Evolutionary conservation across 768 basidiomycete genomes (phyloP), one percentile per base, ranked within the genome.

Genomic region (Nidularia pulvinata): DNA sequence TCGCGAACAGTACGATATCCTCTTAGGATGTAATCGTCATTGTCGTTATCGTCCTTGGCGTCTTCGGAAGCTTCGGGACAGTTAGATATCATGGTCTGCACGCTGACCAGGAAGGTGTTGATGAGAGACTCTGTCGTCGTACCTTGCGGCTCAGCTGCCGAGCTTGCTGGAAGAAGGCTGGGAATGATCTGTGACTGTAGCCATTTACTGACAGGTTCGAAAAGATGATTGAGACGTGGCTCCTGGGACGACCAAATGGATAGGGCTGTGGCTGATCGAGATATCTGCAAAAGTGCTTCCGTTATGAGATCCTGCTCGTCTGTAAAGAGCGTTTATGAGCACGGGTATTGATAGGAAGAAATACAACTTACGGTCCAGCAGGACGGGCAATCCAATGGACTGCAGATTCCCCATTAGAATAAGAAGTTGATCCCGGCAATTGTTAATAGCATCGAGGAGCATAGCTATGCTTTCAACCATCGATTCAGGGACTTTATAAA

Each of bases 91-190:
- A 92, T 61, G 19, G 76, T 69, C 61, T 95, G 93, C 19, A 88
- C 78, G 33, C 75, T 76, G 33, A 91, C 66, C 19, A 96, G 78
- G 46, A 93, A 70, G 1, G 75, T 64, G 57, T 88, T 81, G 59
- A 95, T 80, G 51, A 89, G 61, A 3, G 57, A 33, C 50, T 82
- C 76, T 1, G 71, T 62, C 48, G 61, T 59, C 22, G 67, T 50
- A 33, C 42, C 36, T 16, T 57, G 36, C n/a, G 52, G 60, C 57
- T 55, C 54, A 54, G 45, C 22, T 46, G 44, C 10, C 19, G 50
- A 22, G 13, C 16, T 25, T n/a, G 30, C 16, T 32, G 46, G 53
- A 35, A 49, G 30, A 19, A 65, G 48, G 33, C 54, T 37, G 13
- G 62, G 53, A n/a, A 59, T 22, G 4, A 59, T 51, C 53, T 69